Evolutionary conservation across 352 stramenopile species (phyloP).

Genomic region (Globisporangium viniferum): DNA sequence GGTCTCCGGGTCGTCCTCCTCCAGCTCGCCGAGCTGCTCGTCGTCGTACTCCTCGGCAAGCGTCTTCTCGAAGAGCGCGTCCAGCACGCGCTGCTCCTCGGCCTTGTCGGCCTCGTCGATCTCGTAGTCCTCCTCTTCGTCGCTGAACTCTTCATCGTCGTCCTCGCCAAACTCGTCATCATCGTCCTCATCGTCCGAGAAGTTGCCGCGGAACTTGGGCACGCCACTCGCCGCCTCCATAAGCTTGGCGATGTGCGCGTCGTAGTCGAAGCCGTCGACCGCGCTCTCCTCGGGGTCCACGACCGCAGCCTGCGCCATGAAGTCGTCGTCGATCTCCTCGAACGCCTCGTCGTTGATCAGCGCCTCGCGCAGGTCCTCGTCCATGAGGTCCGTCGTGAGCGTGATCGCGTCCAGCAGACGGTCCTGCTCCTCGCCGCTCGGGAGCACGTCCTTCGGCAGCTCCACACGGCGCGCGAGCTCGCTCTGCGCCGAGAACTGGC

Average conservation of each 20-base stretch:
- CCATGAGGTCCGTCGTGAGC: constrained; percentile 84
- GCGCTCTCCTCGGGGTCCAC: constrained; percentile 32
- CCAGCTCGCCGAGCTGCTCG: constrained; percentile 71
- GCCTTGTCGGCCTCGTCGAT: constrained; percentile 39
- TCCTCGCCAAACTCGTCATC: constrained; percentile 30
- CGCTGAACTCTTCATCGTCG: constrained; percentile 85
- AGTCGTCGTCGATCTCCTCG: constrained; percentile 91
- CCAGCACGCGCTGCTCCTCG: constrained; percentile 83
- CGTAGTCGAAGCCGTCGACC: constrained; percentile 87
- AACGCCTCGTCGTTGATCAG: constrained; percentile 83
- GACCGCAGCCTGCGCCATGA: constrained; percentile 75
- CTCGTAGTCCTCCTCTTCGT: constrained; percentile 45
- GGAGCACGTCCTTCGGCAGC: constrained; percentile 63
- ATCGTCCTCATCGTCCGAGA: constrained; percentile 69
- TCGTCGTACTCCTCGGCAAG: constrained; percentile 82
- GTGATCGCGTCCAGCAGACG: constrained; percentile 83
- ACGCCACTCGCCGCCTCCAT: constrained; percentile 86
- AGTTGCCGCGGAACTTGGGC: constrained; percentile 56
- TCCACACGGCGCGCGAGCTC: constrained; percentile 61
- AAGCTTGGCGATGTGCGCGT: constrained; percentile 91
- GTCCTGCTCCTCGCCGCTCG: constrained; percentile 65
- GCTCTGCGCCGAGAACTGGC: constrained; percentile 60
- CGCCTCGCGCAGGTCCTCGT: constrained; percentile 79
- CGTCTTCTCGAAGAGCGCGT: constrained; percentile 87
- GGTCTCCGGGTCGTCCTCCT: constrained; percentile 72